Evolutionary conservation across 805 yeast genomes (phyloP).

Genomic region (Metschnikowia aberdeeniae): DNA sequence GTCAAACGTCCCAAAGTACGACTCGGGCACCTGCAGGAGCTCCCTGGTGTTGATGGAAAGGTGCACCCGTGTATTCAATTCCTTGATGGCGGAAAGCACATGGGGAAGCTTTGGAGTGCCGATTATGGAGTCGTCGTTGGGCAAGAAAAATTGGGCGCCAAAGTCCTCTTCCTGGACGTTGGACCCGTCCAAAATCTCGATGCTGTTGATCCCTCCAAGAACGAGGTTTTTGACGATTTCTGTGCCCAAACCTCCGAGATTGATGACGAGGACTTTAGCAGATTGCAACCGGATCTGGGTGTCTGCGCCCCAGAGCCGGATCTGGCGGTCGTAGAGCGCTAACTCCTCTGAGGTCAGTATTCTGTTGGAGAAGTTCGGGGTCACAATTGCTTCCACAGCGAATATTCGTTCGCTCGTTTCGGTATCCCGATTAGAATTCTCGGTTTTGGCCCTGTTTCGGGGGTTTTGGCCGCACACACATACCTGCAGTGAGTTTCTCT

Average conservation of each 20-base stretch:
- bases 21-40: slow-evolving; percentile 17
- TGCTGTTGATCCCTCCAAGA: slow-evolving; percentile 79
- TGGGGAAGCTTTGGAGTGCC: slow-evolving; percentile 56
- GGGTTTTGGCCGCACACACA: neutral
- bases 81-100: slow-evolving; percentile 53
- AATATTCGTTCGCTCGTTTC: too few relatives aligned
- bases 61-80: slow-evolving; percentile 76
- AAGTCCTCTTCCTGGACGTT: slow-evolving; percentile 57
- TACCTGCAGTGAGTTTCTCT: slow-evolving; percentile 20
- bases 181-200: slow-evolving; percentile 64
- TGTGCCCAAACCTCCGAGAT: slow-evolving; percentile 72
- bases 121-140: slow-evolving; percentile 45
- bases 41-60: slow-evolving; percentile 40
- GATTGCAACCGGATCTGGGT: slow-evolving; percentile 77
- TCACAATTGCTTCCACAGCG: too few relatives aligned
- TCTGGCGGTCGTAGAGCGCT: slow-evolving; percentile 91
- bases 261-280: slow-evolving; percentile 66
- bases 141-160: slow-evolving; percentile 70
- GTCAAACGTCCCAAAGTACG: slow-evolving; percentile 54
- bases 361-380: neutral
- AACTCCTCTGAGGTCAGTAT: slow-evolving; percentile 56
- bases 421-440: too few relatives aligned
- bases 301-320: slow-evolving; percentile 92
- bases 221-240: slow-evolving; percentile 83
- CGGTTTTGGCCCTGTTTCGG: neutral